phyloP scores from a whole-genome alignment of 2,329 filamentous ascomycete genomes.

The Cadophora sp. region DNA sequence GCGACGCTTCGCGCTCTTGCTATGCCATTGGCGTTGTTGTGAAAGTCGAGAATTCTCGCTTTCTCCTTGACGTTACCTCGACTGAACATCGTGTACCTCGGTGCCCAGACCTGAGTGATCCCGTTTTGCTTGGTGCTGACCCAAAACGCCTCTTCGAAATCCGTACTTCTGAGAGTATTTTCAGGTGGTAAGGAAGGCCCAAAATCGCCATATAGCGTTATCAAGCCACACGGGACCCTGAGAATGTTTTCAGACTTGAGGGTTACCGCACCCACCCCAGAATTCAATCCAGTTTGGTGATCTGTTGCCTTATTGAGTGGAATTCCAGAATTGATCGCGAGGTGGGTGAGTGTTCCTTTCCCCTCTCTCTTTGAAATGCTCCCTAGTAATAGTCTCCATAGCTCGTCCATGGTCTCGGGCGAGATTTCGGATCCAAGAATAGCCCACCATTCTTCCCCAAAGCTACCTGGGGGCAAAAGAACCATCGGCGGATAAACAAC shows the following conservation, averaged over 20 bases:
- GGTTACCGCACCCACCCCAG: background rate
- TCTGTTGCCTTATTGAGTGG: slow-evolving; percentile 50
- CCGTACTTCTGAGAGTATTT: slow-evolving; percentile 43
- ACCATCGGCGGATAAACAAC: slow-evolving; percentile 67
- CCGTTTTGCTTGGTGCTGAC: slow-evolving; percentile 78
- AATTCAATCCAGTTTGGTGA: slow-evolving; percentile 18
- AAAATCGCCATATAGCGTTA: slow-evolving; percentile 77
- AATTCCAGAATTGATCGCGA: slow-evolving; percentile 68
- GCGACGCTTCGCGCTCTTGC: slow-evolving; percentile 12
- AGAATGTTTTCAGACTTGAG: slow-evolving; percentile 67
- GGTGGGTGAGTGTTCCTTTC: slow-evolving; percentile 56
- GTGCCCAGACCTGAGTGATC: slow-evolving; percentile 85
- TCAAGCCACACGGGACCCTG: slow-evolving; percentile 73
- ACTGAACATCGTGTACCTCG: slow-evolving; percentile 92
- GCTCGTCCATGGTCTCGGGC: slow-evolving; percentile 28
- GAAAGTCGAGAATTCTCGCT: slow-evolving; percentile 70
- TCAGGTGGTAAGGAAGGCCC: slow-evolving; percentile 54
- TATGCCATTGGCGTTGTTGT: slow-evolving; percentile 36
- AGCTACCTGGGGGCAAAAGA: slow-evolving; percentile 65
- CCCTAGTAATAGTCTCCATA: slow-evolving; percentile 59
- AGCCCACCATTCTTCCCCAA: slow-evolving; percentile 50
- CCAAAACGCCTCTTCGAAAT: slow-evolving; percentile 79
- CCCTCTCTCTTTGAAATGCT: slow-evolving; percentile 52
- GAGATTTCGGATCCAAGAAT: slow-evolving; percentile 20
- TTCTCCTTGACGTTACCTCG: slow-evolving; percentile 92